phyloP scores from a whole-genome alignment of 2,329 filamentous ascomycete species.

The Aureobasidium leucospermi region DNA sequence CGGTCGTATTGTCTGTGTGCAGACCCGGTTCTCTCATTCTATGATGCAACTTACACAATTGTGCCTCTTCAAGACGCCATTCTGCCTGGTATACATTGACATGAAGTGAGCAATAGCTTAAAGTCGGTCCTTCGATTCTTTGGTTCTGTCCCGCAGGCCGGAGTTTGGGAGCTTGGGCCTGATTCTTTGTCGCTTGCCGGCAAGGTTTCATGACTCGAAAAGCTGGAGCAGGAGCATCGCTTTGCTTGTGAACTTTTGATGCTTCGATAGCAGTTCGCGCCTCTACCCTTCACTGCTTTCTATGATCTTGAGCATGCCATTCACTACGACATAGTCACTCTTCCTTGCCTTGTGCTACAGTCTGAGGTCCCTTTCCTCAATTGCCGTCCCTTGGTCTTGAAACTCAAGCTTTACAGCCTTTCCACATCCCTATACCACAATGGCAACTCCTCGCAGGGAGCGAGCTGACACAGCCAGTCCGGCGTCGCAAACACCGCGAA shows the following conservation, averaged over 20 bases:
- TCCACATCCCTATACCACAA: background rate
- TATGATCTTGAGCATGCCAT: background rate
- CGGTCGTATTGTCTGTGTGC: background rate
- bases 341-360: background rate
- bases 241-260: slow-evolving; percentile 7
- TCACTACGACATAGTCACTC: background rate
- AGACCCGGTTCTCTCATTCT: background rate
- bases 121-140: background rate
- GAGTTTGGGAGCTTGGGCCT: background rate
- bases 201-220: slow-evolving; percentile 9
- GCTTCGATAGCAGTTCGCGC: background rate
- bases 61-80: background rate
- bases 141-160: background rate
- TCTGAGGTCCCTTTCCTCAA: background rate
- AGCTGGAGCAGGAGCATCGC: slow-evolving; percentile 11
- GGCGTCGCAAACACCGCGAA: background rate
- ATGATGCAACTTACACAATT: background rate
- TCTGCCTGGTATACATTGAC: background rate
- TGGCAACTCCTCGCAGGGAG: background rate
- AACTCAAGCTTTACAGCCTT: background rate
- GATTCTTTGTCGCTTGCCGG: background rate
- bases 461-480: slow-evolving; percentile 8
- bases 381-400: background rate
- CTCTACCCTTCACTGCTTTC: background rate
- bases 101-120: background rate